Base-by-base conservation (phyloP, 257 asterid species). In the Primulina eburnea region DNA sequence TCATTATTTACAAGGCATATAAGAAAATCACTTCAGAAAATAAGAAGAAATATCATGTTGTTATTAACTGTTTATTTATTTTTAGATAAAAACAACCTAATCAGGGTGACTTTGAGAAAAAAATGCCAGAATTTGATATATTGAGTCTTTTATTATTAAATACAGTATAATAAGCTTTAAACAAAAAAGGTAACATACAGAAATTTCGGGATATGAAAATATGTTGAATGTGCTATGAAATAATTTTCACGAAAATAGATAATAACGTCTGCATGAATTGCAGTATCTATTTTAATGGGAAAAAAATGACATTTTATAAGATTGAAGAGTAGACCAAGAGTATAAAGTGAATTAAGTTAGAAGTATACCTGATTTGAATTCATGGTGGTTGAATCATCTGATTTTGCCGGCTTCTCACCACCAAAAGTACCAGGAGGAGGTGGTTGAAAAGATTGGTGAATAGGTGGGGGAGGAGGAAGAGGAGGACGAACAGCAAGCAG, bases 381-480 rank as follows among this genome's bases (percentile, higher is more conserved):
- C 74, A 81, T 68, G 66, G 89, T 75, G 65, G 74, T 68, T 64
- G 78, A 76, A 71, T 83, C 92, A 43, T 81, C 95, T 63, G 85
- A 60, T 61, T 74, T 87, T 34, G 73, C 73, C 65, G 87, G 70
- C 53, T 69, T 80, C 79, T 87, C 99, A 77, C 62, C 76, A 59
- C 80, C 82, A 80, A 70, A 69, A 56, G 84, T 81, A 69, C 93
- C 95, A 65, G 92, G 90, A 56, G 88, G 89, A 17, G 86, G 92
- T 43, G 92, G 97, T 69, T 82, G 96, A 70, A 75, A 73, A 80
- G 93, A 77, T 64, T 75, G 88, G 68, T 62, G 88, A 17, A 78
- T 75, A n/a, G 75, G 64, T 2, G 71, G 81, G 64, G 74, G 79
- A 24, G 80, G 84, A 50, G 81, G 85, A 68, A 75, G 86, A 72